phyloP scores from a whole-genome alignment of 2,329 filamentous ascomycete genomes.

The Xylariaceae sp. region DNA sequence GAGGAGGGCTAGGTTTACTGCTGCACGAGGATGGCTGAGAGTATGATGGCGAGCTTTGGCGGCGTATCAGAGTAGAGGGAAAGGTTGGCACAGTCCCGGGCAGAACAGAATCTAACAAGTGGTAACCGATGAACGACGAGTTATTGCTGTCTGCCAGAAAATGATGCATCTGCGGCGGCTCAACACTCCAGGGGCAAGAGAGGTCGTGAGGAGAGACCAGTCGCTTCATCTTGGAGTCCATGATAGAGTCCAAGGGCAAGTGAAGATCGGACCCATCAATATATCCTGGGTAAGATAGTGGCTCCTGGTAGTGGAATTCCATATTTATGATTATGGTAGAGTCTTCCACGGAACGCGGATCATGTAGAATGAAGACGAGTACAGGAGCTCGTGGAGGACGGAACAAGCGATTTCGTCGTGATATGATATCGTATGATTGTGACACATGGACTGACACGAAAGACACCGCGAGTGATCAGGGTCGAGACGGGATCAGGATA shows the following conservation, averaged over 20 bases:
- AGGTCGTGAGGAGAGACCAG: conserved; percentile 13
- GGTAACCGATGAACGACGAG: conserved; percentile 18
- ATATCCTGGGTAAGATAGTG: conserved; percentile 2
- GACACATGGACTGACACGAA: no score
- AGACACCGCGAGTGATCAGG: background rate
- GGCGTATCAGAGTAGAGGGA: conserved; percentile 19
- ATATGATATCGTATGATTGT: no score
- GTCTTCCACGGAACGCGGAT: no score
- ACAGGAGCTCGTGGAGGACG: no score
- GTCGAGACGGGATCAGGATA: background rate
- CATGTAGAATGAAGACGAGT: no score
- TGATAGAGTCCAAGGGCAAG: conserved; percentile 12
- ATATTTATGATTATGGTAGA: background rate
- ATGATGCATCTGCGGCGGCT: conserved; percentile 20
- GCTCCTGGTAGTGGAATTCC: background rate
- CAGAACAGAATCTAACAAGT: conserved; percentile 12
- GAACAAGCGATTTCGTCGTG: no score
- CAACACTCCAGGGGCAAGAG: conserved; percentile 13
- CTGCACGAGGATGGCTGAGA: conserved; percentile 33
- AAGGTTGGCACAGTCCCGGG: conserved; percentile 13
- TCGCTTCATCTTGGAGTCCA: conserved; percentile 26
- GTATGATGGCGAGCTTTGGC: conserved; percentile 34
- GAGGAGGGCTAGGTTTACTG: conserved; percentile 34
- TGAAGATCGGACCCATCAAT: conserved; percentile 9
- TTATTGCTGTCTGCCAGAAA: conserved; percentile 26